Percentiles rank a stretch among this genome's conserved stretches.
Evolutionary conservation across 129 eudicot genomes (phyloP).

Genomic region (Helianthus tuberosus): DNA sequence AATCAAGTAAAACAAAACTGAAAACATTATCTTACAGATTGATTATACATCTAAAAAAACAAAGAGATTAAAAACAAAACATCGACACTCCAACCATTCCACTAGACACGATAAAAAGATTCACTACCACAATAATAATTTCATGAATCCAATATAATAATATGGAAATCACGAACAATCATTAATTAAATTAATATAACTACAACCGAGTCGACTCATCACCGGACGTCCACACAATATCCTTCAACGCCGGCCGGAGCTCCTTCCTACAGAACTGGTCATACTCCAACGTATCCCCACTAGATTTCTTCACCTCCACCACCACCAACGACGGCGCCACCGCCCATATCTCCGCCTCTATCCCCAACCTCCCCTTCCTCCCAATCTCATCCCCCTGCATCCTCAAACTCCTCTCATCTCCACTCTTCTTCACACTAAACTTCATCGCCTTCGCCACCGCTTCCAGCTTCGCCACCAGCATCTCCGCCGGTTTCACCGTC

Average conservation of each 20-base stretch:
- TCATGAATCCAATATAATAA: constrained; percentile 32
- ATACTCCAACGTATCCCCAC: constrained; percentile 88
- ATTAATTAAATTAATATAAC: neutral
- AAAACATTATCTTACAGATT: no score
- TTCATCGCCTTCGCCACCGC: constrained; percentile 58
- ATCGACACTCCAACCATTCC: constrained; percentile 11
- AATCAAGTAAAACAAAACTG: no score
- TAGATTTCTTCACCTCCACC: constrained; percentile 80
- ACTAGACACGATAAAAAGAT: constrained; percentile 4
- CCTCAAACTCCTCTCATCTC: constrained; percentile 57
- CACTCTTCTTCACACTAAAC: constrained; percentile 50
- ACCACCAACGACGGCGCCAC: constrained; percentile 74
- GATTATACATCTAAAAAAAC: neutral
- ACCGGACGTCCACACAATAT: constrained; percentile 51
- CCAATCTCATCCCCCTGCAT: constrained; percentile 65
- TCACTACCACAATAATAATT: constrained; percentile 28
- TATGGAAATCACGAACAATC: constrained; percentile 25
- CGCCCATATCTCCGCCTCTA: constrained; percentile 64
- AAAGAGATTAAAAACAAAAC: neutral
- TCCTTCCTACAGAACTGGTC: constrained; percentile 76
- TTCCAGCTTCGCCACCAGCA: constrained; percentile 68
- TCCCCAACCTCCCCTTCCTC: constrained; percentile 75
- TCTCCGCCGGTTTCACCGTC: constrained; percentile 60
- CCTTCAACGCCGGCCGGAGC: constrained; percentile 89
- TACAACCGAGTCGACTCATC: constrained; percentile 17